These are phyloP conservation scores for Coelastrella sp. DNA, from an alignment of 139 green algal species.

Conservation along the genomic window DNA sequence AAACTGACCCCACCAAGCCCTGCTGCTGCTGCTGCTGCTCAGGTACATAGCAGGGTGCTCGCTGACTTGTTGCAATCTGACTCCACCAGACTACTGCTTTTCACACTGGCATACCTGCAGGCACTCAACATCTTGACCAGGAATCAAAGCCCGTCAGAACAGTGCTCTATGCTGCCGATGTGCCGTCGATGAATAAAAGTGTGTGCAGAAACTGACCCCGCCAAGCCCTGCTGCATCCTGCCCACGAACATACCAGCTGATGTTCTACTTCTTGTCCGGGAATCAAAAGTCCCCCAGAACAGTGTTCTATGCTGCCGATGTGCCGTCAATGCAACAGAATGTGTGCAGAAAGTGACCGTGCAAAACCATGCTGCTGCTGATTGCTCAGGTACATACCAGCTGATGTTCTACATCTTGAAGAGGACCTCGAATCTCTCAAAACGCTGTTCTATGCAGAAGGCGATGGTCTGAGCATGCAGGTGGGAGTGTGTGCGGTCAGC, in stretches of 20 bases:
- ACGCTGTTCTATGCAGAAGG: slow-evolving; percentile 70
- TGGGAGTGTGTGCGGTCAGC: not conserved
- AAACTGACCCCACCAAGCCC: no score
- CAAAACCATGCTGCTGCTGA: not conserved
- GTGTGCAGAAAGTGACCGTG: not conserved
- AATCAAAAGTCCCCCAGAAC: slow-evolving; percentile 55
- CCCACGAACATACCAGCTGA: slow-evolving; percentile 41
- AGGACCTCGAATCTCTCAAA: slow-evolving; percentile 63
- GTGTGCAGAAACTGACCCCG: not conserved
- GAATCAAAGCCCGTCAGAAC: no score
- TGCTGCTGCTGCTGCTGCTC: not conserved
- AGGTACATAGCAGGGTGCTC: no score
- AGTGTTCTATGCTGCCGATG: slow-evolving; percentile 62
- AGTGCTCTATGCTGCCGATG: no score
- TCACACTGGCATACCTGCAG: no score
- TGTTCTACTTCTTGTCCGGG: slow-evolving; percentile 50
- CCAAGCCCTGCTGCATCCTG: not conserved
- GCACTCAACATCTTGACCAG: no score
- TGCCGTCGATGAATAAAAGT: no score
- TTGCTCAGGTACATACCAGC: slow-evolving; percentile 34
- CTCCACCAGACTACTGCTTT: no score
- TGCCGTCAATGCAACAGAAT: not conserved
- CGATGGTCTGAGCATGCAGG: slow-evolving; percentile 57
- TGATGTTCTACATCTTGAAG: slow-evolving; percentile 50
- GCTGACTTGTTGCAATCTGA: no score